Conservation (phyloP, 106 monocot species). For the Iris macrosiphon region DNA sequence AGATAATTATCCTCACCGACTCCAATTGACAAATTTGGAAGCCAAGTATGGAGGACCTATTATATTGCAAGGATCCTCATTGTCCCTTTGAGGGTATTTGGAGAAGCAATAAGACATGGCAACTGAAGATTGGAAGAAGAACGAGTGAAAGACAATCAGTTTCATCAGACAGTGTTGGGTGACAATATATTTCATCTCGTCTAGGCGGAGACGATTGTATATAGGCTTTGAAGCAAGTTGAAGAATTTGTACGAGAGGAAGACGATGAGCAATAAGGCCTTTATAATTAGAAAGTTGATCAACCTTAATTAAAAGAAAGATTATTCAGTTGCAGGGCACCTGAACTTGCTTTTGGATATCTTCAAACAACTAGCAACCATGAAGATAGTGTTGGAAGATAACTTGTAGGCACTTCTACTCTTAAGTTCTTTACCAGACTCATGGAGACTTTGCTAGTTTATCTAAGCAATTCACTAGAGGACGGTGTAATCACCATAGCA, state of each 20-base stretch:
- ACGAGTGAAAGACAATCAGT: background rate
- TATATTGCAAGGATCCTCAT: background rate
- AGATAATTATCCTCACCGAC: background rate
- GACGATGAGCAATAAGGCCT: background rate
- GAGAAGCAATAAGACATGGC: background rate
- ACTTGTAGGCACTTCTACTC: background rate
- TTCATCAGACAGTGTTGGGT: background rate
- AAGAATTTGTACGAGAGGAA: background rate
- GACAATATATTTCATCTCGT: background rate
- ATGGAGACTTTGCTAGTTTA: background rate
- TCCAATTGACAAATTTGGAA: background rate
- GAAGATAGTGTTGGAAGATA: background rate
- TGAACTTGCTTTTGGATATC: background rate
- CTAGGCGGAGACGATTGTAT: background rate
- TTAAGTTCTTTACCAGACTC: background rate
- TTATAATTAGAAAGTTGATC: background rate
- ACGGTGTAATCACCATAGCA: background rate
- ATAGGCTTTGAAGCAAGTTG: background rate
- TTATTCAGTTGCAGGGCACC: background rate
- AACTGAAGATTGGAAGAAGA: background rate
- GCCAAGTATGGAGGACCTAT: no score
- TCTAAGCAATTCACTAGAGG: background rate
- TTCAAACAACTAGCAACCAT: background rate
- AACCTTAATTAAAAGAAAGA: background rate
- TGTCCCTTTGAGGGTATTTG: background rate